Conservation (phyloP, 352 stramenopile species). For the Phytophthora ramorum region DNA sequence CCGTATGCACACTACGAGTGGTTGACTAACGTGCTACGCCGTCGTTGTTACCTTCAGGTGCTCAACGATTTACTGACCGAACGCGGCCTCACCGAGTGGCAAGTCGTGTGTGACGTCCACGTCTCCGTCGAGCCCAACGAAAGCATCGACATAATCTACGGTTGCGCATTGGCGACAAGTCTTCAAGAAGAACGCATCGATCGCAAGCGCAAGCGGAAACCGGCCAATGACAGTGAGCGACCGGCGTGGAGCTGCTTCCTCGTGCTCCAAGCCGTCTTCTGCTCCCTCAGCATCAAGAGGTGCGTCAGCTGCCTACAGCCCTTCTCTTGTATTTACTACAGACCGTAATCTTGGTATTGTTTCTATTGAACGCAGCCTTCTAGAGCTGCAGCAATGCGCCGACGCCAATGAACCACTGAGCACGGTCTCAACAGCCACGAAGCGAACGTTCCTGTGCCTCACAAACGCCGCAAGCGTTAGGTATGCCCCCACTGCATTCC, state of each 20-base stretch:
- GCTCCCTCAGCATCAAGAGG: conserved; percentile 47
- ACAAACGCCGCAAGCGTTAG: conserved; percentile 59
- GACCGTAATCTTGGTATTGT: neutral
- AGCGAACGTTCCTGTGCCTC: conserved; percentile 54
- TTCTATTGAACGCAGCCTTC: conserved; percentile 27
- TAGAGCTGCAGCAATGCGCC: conserved; percentile 46
- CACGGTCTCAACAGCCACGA: neutral
- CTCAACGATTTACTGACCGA: conserved; percentile 51
- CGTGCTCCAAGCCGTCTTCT: conserved; percentile 37
- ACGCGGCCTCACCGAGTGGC: conserved; percentile 45
- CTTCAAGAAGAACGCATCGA: conserved; percentile 52
- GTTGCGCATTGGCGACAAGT: conserved; percentile 22
- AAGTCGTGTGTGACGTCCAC: conserved; percentile 29
- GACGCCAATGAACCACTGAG: conserved; percentile 21
- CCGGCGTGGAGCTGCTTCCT: conserved; percentile 43
- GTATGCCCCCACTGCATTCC: conserved; percentile 21
- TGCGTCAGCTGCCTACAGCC: conserved; percentile 11
- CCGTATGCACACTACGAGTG: too few relatives aligned
- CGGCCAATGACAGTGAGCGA: conserved; percentile 6
- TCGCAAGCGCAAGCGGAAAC: conserved; percentile 49
- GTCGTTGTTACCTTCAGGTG: conserved; percentile 31
- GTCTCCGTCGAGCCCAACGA: conserved; percentile 23
- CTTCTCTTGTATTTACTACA: neutral
- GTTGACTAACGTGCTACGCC: too few relatives aligned
- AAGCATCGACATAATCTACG: conserved; percentile 44